phyloP scores from a whole-genome alignment of 1,284 basidiomycete genomes.

The Laetiporus sulphureus region DNA sequence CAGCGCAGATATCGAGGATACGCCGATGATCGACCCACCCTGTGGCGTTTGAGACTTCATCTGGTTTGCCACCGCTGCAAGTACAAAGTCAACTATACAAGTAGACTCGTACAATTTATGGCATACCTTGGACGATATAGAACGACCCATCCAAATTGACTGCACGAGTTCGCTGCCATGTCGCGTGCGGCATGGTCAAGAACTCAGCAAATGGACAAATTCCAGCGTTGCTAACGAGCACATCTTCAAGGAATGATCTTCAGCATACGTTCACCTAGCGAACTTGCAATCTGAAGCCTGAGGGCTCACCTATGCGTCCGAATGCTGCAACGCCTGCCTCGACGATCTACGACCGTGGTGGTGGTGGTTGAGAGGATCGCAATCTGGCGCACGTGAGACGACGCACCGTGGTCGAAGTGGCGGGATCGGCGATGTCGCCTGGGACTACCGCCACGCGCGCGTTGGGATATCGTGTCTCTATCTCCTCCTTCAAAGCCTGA shows the following conservation, averaged over 20 bases:
- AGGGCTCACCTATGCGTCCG: constrained; percentile 54
- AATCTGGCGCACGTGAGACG: constrained; percentile 1
- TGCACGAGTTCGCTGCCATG: constrained; percentile 65
- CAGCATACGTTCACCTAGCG: too few species aligned
- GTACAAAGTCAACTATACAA: too few species aligned
- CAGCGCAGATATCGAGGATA: constrained; percentile 73
- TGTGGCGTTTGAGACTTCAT: constrained; percentile 68
- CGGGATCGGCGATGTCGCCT: constrained; percentile 61
- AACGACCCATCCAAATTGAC: constrained; percentile 80
- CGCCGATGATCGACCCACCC: constrained; percentile 71
- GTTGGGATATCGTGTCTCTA: constrained; percentile 30
- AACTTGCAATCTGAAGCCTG: too few species aligned
- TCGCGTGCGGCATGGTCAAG: constrained; percentile 64
- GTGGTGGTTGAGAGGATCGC: background rate
- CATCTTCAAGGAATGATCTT: too few species aligned
- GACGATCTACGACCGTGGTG: constrained; percentile 49
- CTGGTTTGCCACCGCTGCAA: constrained; percentile 65
- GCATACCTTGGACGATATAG: constrained; percentile 61
- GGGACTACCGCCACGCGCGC: constrained; percentile 38
- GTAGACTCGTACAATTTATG: too few species aligned
- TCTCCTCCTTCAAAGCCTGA: constrained; percentile 35
- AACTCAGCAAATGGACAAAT: constrained; percentile 81
- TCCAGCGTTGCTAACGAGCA: constrained; percentile 68
- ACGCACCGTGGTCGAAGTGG: constrained; percentile 53
- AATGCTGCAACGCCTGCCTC: constrained; percentile 49